These are phyloP conservation scores for Diversispora eburnea DNA, from an alignment of 192 early-diverging fungal species.

Conservation along the genomic window DNA sequence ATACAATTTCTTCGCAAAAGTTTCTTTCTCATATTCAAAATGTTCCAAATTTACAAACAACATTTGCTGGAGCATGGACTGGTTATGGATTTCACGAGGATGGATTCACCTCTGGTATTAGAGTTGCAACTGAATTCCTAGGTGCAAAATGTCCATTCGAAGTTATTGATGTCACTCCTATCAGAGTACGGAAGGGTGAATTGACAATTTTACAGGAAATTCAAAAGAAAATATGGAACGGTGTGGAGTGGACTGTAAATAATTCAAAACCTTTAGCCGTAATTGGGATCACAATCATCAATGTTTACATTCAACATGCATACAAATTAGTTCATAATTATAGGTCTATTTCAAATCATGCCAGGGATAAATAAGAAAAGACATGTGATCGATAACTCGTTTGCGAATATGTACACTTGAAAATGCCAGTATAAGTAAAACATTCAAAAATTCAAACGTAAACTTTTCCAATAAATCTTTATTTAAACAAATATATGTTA, in stretches of 20 bases:
- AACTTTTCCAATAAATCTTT: no score
- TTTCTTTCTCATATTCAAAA: slow-evolving; percentile 49
- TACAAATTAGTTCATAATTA: not conserved
- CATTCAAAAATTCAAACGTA: no score
- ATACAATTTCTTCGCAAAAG: slow-evolving; percentile 48
- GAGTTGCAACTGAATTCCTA: slow-evolving; percentile 43
- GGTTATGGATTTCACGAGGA: slow-evolving; percentile 70
- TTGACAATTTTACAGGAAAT: not conserved
- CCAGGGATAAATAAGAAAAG: no score
- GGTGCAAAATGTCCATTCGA: slow-evolving; percentile 44
- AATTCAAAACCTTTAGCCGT: not conserved
- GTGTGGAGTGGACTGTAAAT: not conserved
- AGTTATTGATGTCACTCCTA: slow-evolving; percentile 26
- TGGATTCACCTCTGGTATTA: slow-evolving; percentile 56
- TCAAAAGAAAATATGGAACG: slow-evolving; percentile 10
- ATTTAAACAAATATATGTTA: no score
- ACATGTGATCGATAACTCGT: no score
- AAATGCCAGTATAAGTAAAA: no score
- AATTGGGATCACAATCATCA: not conserved
- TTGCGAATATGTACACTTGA: no score
- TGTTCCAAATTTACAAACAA: slow-evolving; percentile 31
- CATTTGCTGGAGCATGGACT: slow-evolving; percentile 60
- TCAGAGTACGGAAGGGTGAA: slow-evolving; percentile 12
- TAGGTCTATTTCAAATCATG: no score
- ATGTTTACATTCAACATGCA: not conserved